These are phyloP conservation scores for Xanthoparmelia taractica DNA, from an alignment of 495 filamentous ascomycete genomes.

Conservation along the genomic window DNA sequence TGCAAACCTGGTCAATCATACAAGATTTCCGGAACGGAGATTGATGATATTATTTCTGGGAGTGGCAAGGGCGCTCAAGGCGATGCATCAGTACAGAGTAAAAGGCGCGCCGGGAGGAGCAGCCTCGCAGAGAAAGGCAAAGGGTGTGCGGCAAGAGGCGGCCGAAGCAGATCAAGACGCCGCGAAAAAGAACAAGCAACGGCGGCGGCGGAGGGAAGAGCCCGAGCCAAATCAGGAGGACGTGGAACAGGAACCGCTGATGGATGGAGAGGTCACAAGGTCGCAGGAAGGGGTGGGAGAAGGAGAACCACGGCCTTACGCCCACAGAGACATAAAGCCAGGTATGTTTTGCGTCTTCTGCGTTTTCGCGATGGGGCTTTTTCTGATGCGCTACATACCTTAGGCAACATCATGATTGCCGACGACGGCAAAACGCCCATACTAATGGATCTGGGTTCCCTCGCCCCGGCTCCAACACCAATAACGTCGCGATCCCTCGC, in stretches of 20 bases:
- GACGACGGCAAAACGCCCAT: constrained; percentile 62
- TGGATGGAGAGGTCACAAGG: constrained; percentile 71
- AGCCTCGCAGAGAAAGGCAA: constrained; percentile 50
- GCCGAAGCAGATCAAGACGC: constrained; percentile 55
- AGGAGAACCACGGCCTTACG: constrained; percentile 71
- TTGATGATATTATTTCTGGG: constrained; percentile 88
- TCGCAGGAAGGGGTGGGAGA: constrained; percentile 64
- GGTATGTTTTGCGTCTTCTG: constrained; percentile 45
- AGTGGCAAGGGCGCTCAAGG: constrained; percentile 75
- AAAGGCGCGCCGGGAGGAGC: constrained; percentile 43
- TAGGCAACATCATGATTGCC: constrained; percentile 71
- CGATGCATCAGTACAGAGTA: constrained; percentile 84
- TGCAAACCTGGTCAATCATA: constrained; percentile 94
- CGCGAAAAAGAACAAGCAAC: constrained; percentile 42
- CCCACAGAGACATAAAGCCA: constrained; percentile 95
- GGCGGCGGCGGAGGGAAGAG: constrained; percentile 38
- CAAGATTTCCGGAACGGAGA: constrained; percentile 79
- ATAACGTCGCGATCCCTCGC: constrained; percentile 89
- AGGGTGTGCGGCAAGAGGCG: constrained; percentile 50
- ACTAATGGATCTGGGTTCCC: constrained; percentile 95
- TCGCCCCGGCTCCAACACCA: constrained; percentile 80
- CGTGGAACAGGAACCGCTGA: constrained; percentile 67
- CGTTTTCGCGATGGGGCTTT: not conserved
- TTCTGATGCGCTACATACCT: constrained; percentile 10
- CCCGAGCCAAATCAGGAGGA: constrained; percentile 56